Evolutionary conservation across 2,329 filamentous ascomycete species (phyloP).

Genomic region (Biscogniauxia sp.): DNA sequence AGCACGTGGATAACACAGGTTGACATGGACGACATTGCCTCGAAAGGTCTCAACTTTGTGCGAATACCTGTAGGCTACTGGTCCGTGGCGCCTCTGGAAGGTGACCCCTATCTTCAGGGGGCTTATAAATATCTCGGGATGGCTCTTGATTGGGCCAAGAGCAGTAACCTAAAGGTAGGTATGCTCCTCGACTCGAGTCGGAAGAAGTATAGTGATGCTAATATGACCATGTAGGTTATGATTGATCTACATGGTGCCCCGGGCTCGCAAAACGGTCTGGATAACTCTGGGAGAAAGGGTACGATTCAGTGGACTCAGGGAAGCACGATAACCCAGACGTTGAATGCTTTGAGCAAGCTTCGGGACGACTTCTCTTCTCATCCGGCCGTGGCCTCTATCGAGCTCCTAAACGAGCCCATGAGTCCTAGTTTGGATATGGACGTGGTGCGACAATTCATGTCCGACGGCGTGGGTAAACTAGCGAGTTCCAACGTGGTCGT

Average conservation of each 20-base stretch:
- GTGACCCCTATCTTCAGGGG: conserved; percentile 46
- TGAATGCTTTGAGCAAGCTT: conserved; percentile 51
- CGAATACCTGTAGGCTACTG: conserved; percentile 59
- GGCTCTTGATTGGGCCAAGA: conserved; percentile 55
- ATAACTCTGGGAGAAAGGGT: conserved; percentile 56
- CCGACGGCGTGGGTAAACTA: conserved; percentile 40
- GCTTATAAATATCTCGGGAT: conserved; percentile 47
- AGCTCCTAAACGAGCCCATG: conserved; percentile 65
- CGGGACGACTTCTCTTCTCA: conserved; percentile 43
- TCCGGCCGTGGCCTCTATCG: conserved; percentile 62
- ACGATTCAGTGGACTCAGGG: conserved; percentile 31
- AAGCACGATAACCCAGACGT: conserved; percentile 30
- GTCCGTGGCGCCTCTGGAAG: conserved; percentile 51
- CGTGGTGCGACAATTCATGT: conserved; percentile 42
- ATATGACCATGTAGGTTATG: conserved; percentile 47
- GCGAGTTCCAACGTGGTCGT: conserved; percentile 55
- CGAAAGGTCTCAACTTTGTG: conserved; percentile 57
- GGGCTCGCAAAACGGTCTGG: conserved; percentile 59
- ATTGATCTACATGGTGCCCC: conserved; percentile 59
- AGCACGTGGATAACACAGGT: conserved; percentile 46
- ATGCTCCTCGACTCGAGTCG: background rate
- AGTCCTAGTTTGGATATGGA: conserved; percentile 53
- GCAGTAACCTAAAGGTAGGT: conserved; percentile 27
- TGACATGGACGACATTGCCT: conserved; percentile 56
- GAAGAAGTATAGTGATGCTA: background rate